A percentile compares a stretch with the other conserved stretches of the same genome.
These are phyloP conservation scores for Croton setiger DNA, from an alignment of 441 rosid genomes.

Conservation along the genomic window DNA sequence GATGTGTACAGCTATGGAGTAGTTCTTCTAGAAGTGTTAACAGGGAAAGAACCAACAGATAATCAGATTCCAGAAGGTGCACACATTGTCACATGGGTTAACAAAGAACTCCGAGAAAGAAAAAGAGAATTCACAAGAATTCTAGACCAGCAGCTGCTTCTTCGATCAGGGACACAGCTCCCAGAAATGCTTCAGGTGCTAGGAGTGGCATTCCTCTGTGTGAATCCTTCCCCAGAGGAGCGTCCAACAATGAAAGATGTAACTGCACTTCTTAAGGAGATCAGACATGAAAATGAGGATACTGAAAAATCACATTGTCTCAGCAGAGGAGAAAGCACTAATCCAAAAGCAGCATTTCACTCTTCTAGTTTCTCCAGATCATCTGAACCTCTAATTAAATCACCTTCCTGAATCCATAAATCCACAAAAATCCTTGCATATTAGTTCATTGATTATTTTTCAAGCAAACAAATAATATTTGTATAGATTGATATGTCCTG, in stretches of 20 bases:
- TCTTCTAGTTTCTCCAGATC: slow-evolving; percentile 69
- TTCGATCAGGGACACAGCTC: slow-evolving; percentile 51
- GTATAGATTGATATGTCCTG: slow-evolving; percentile 29
- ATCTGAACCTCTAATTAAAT: slow-evolving; percentile 56
- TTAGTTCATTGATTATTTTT: slow-evolving; percentile 25
- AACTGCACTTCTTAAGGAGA: slow-evolving; percentile 74
- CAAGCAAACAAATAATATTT: slow-evolving; percentile 25
- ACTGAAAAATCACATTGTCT: slow-evolving; percentile 40
- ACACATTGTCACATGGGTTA: slow-evolving; percentile 79
- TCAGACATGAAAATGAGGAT: slow-evolving; percentile 56
- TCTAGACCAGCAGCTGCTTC: slow-evolving; percentile 57
- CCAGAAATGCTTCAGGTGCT: slow-evolving; percentile 90
- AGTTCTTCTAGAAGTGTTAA: slow-evolving; percentile 71
- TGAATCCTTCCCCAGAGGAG: slow-evolving; percentile 63
- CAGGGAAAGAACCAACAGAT: slow-evolving; percentile 73
- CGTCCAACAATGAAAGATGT: slow-evolving; percentile 92
- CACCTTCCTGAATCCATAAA: slow-evolving; percentile 32
- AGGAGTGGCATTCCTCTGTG: slow-evolving; percentile 85
- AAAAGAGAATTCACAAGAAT: slow-evolving; percentile 54
- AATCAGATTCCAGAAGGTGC: slow-evolving; percentile 55
- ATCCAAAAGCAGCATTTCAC: slow-evolving; percentile 36
- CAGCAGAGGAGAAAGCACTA: slow-evolving; percentile 27
- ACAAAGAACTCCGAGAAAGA: slow-evolving; percentile 55
- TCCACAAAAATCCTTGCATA: slow-evolving; percentile 17
- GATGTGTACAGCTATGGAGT: slow-evolving; percentile 93